A percentile compares a stretch with the other conserved stretches of the same genome.
Conservation (phyloP, 75 land plant species). For the Picea glauca region DNA sequence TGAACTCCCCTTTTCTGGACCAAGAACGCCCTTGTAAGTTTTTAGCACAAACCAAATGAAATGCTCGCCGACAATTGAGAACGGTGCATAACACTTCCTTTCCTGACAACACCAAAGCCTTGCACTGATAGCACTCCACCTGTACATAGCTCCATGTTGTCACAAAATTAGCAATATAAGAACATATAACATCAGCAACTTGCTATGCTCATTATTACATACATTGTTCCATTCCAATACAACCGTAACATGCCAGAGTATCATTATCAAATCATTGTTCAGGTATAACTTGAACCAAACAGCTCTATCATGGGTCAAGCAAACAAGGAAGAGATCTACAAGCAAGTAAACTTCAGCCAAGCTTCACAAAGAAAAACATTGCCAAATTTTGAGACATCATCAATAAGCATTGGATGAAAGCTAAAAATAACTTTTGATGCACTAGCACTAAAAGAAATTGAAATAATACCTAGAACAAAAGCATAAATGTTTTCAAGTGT, state of each 20-base stretch:
- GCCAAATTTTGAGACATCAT: background rate
- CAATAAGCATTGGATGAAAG: background rate
- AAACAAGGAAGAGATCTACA: background rate
- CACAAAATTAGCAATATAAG: background rate
- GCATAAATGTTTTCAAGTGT: background rate
- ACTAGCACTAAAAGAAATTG: background rate
- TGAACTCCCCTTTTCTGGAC: conserved; percentile 18
- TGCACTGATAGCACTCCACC: conserved; percentile 27
- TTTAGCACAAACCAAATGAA: conserved; percentile 21
- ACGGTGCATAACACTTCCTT: conserved; percentile 15
- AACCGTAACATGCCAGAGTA: background rate
- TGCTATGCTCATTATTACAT: background rate
- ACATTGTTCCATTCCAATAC: background rate
- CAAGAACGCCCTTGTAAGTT: conserved; percentile 9
- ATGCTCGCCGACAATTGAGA: conserved; percentile 13
- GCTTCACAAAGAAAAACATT: background rate
- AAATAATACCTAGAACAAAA: background rate
- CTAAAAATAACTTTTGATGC: background rate
- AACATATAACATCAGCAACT: background rate
- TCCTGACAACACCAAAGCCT: conserved; percentile 11
- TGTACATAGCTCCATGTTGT: background rate
- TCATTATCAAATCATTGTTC: background rate
- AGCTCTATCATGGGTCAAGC: background rate
- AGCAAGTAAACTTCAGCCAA: background rate
- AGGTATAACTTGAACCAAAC: background rate